phyloP scores from a whole-genome alignment of 2,329 filamentous ascomycete genomes.

The Byssothecium circinans region DNA sequence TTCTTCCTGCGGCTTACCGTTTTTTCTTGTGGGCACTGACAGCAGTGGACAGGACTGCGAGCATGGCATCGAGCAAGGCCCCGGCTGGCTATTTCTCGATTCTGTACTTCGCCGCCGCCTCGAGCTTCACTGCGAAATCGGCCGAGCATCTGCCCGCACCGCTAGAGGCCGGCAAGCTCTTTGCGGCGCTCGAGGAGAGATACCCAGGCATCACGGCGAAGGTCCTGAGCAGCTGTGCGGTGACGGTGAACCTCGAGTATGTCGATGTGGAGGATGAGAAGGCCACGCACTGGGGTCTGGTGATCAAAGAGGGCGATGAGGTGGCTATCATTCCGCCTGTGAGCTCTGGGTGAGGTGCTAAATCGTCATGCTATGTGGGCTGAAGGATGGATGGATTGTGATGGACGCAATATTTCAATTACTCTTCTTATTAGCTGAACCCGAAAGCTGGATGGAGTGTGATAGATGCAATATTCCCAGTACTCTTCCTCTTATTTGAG shows the following conservation, averaged over 20 bases:
- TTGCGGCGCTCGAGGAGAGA: slow-evolving; percentile 65
- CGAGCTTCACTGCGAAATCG: slow-evolving; percentile 69
- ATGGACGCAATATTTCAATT: too few species aligned
- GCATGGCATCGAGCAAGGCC: slow-evolving; percentile 50
- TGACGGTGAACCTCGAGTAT: slow-evolving; percentile 81
- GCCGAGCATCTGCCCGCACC: slow-evolving; percentile 68
- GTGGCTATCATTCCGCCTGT: slow-evolving; percentile 87
- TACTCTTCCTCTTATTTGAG: too few species aligned
- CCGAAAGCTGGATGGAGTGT: too few species aligned
- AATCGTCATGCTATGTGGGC: too few species aligned
- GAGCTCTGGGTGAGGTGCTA: slow-evolving; percentile 70
- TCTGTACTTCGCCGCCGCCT: slow-evolving; percentile 79
- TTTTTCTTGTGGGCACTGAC: slow-evolving; percentile 18
- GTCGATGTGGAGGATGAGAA: slow-evolving; percentile 66
- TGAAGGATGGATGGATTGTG: too few species aligned
- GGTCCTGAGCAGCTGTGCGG: slow-evolving; percentile 71
- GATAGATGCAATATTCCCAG: too few species aligned
- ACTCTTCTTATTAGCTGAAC: too few species aligned
- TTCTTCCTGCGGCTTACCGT: background rate
- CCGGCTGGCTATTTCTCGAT: slow-evolving; percentile 72
- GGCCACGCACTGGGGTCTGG: slow-evolving; percentile 44
- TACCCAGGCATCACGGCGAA: slow-evolving; percentile 70
- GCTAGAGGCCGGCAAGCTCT: slow-evolving; percentile 63
- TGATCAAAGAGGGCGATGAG: slow-evolving; percentile 75
- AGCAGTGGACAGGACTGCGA: slow-evolving; percentile 2